These are phyloP conservation scores for Populus trichocarpa DNA, from an alignment of 441 rosid genomes.

Conservation along the genomic window DNA sequence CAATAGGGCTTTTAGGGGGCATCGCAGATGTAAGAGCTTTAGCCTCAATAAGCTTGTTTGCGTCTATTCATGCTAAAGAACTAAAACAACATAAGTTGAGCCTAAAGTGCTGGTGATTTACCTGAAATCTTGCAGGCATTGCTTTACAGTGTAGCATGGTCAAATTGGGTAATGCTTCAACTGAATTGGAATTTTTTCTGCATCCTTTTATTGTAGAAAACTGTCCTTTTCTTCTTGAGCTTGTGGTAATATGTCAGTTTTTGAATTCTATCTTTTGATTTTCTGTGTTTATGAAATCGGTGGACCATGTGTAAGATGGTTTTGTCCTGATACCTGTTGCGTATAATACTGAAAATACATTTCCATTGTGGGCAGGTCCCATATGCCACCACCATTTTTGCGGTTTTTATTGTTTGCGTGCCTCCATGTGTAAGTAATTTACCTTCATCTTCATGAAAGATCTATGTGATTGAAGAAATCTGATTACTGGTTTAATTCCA, in stretches of 20 bases:
- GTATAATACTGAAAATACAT: background rate
- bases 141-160: conserved; percentile 71
- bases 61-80: background rate
- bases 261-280: background rate
- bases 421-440: conserved; percentile 62
- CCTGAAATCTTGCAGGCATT: conserved; percentile 47
- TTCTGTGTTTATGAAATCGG: background rate
- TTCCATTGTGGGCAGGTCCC: conserved; percentile 57
- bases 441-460: background rate
- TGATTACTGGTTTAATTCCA: background rate
- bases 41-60: background rate
- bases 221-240: background rate
- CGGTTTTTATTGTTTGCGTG: conserved; percentile 34
- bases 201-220: background rate
- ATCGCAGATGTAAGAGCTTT: conserved; percentile 40
- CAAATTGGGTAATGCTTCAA: conserved; percentile 56
- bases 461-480: background rate
- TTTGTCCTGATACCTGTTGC: background rate
- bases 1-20: conserved; percentile 57
- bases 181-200: background rate
- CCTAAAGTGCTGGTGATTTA: background rate
- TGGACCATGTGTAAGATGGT: background rate
- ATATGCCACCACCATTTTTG: conserved; percentile 42
- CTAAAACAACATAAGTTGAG: background rate
- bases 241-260: background rate